phyloP scores from a whole-genome alignment of 2,329 filamentous ascomycete species.

The Drechslerella coelobrocha region DNA sequence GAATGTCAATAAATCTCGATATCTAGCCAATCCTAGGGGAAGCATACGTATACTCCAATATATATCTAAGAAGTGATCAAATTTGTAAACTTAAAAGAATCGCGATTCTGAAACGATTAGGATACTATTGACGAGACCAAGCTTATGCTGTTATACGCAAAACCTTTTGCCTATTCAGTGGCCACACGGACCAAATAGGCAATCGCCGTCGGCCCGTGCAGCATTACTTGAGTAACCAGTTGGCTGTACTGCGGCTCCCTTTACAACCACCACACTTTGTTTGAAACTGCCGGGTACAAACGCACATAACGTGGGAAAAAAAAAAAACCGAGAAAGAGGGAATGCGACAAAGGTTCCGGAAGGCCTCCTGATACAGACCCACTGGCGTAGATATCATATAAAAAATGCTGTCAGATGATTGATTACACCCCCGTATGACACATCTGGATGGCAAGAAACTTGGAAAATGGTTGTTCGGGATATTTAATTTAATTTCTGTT shows the following conservation, averaged over 20 bases:
- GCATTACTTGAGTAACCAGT: too few relatives aligned
- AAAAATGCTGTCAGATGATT: constrained; percentile 27
- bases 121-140: constrained; percentile 1
- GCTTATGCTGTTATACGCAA: background rate
- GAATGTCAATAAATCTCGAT: too few relatives aligned
- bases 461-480: constrained; percentile 19
- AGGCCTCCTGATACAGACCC: constrained; percentile 24
- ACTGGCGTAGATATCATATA: too few relatives aligned
- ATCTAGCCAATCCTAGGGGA: too few relatives aligned
- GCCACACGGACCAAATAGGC: constrained; percentile 24
- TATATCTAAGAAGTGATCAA: too few relatives aligned
- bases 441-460: background rate
- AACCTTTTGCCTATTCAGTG: constrained; percentile 12
- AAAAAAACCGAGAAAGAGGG: too few relatives aligned
- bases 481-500: constrained; percentile 29
- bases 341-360: background rate
- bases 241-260: constrained; percentile 12
- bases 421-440: background rate
- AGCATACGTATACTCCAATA: too few relatives aligned
- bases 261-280: constrained; percentile 7
- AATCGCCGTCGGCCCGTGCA: constrained; percentile 45
- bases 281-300: constrained; percentile 8
- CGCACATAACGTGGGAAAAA: background rate
- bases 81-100: too few relatives aligned
- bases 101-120: background rate